Conservation (phyloP, 2,329 filamentous ascomycete species). For the Ilyonectria mors-panacis region DNA sequence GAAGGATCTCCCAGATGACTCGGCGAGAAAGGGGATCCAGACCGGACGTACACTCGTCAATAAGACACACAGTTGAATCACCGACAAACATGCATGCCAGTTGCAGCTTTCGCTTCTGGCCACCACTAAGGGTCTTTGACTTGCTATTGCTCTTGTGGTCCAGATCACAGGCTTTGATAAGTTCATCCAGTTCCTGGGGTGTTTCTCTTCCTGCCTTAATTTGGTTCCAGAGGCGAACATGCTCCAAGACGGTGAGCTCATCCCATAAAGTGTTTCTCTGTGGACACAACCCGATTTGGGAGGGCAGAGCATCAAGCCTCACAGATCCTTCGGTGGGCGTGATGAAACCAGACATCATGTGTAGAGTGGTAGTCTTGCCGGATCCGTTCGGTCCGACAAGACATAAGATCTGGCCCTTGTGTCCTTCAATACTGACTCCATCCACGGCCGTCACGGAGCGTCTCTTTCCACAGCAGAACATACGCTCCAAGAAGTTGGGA, state of each 20-base stretch:
- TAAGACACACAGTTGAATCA: slow-evolving; percentile 75
- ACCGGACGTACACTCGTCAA: slow-evolving; percentile 80
- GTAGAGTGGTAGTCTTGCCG: slow-evolving; percentile 79
- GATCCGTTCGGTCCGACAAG: slow-evolving; percentile 79
- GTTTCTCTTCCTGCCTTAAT: slow-evolving; percentile 66
- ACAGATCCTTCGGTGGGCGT: slow-evolving; percentile 73
- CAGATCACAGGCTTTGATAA: slow-evolving; percentile 73
- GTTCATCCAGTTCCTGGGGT: slow-evolving; percentile 62
- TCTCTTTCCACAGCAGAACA: slow-evolving; percentile 50
- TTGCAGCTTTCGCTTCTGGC: slow-evolving; percentile 79
- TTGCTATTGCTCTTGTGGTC: slow-evolving; percentile 68
- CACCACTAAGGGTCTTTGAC: slow-evolving; percentile 74
- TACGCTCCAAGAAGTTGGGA: slow-evolving; percentile 47
- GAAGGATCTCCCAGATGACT: slow-evolving; percentile 79
- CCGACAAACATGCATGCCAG: slow-evolving; percentile 81
- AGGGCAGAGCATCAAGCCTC: slow-evolving; percentile 65
- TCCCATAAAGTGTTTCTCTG: slow-evolving; percentile 80
- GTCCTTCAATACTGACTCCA: slow-evolving; percentile 70
- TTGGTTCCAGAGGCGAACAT: slow-evolving; percentile 74
- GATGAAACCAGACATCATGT: slow-evolving; percentile 76
- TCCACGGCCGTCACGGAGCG: slow-evolving; percentile 70
- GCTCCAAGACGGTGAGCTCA: slow-evolving; percentile 75
- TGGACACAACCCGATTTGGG: slow-evolving; percentile 70
- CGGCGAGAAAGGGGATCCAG: slow-evolving; percentile 76
- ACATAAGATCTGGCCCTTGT: slow-evolving; percentile 74